Evolutionary conservation across 192 early-diverging fungal genomes (phyloP).

Genomic region (Podila clonocystis): DNA sequence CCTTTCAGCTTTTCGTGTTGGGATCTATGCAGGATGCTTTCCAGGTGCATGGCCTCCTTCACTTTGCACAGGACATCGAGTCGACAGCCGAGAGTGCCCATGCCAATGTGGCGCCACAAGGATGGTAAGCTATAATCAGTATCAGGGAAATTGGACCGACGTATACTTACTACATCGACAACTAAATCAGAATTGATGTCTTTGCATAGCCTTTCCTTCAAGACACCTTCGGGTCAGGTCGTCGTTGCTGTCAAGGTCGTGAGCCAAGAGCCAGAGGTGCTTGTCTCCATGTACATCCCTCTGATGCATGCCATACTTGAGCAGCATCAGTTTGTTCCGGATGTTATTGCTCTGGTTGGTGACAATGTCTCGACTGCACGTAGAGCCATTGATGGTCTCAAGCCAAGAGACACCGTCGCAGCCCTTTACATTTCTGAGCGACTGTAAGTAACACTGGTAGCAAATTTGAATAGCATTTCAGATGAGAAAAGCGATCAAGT

Average conservation of each 20-base stretch:
- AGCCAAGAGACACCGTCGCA: constrained; percentile 31
- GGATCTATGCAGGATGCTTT: constrained; percentile 77
- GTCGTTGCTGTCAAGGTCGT: constrained; percentile 35
- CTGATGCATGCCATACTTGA: constrained; percentile 40
- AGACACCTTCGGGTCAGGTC: constrained; percentile 13
- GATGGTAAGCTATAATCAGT: constrained; percentile 22
- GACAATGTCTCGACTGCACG: constrained; percentile 34
- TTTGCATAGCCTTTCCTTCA: constrained; percentile 28
- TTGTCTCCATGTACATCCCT: constrained; percentile 48
- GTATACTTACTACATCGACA: too few species aligned
- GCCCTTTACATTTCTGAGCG: constrained; percentile 16
- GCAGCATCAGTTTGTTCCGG: constrained; percentile 43
- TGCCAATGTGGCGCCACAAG: constrained; percentile 40
- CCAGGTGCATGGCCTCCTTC: constrained; percentile 69
- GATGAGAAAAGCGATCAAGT: too few species aligned
- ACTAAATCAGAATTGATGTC: too few species aligned
- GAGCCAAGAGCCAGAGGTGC: constrained; percentile 36
- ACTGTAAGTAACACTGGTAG: constrained; percentile 18
- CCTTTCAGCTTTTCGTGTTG: constrained; percentile 73
- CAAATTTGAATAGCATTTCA: not conserved
- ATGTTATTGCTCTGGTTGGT: constrained; percentile 38
- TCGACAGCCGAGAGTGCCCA: constrained; percentile 70
- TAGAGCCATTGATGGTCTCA: constrained; percentile 28
- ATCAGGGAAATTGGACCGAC: too few species aligned
- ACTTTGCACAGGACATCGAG: constrained; percentile 82